phyloP scores from a whole-genome alignment of 2,329 filamentous ascomycete genomes.

The Fusarium palustre region DNA sequence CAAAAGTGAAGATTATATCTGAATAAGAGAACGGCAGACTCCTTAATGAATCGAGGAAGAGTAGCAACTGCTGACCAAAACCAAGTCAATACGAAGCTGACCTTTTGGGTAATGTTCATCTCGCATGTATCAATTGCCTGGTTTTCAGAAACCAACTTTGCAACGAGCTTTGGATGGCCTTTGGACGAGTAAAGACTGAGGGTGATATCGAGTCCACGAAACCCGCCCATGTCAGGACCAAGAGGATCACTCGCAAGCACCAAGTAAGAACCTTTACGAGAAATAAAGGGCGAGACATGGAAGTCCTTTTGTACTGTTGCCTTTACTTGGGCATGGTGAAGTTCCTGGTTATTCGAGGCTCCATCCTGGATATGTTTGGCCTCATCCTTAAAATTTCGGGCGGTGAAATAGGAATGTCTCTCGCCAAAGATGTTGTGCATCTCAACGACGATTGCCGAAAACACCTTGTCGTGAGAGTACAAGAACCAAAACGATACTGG shows the following conservation, averaged over 20 bases:
- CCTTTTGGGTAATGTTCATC: conserved; percentile 58
- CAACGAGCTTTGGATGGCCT: conserved; percentile 69
- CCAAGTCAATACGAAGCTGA: conserved; percentile 66
- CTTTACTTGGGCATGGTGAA: conserved; percentile 53
- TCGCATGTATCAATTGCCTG: conserved; percentile 61
- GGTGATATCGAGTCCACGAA: conserved; percentile 65
- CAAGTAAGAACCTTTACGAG: conserved; percentile 66
- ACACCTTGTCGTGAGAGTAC: conserved; percentile 67
- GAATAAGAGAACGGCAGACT: conserved; percentile 70
- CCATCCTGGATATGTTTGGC: conserved; percentile 19
- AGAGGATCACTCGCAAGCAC: conserved; percentile 62
- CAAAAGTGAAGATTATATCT: conserved; percentile 70
- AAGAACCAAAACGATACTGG: conserved; percentile 85
- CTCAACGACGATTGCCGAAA: conserved; percentile 76
- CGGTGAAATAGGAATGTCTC: conserved; percentile 59
- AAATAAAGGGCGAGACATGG: conserved; percentile 82
- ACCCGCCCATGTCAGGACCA: conserved; percentile 52
- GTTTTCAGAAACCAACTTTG: conserved; percentile 67
- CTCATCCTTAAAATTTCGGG: conserved; percentile 45
- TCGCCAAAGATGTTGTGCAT: conserved; percentile 84
- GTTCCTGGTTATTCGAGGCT: neutral
- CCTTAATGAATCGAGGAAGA: conserved; percentile 72
- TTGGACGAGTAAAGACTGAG: conserved; percentile 72
- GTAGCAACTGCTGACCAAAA: conserved; percentile 76
- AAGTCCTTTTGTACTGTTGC: conserved; percentile 76